These are phyloP conservation scores for Brasilioporus rufonigricans DNA, from an alignment of 768 basidiomycete genomes.

Conservation along the genomic window DNA sequence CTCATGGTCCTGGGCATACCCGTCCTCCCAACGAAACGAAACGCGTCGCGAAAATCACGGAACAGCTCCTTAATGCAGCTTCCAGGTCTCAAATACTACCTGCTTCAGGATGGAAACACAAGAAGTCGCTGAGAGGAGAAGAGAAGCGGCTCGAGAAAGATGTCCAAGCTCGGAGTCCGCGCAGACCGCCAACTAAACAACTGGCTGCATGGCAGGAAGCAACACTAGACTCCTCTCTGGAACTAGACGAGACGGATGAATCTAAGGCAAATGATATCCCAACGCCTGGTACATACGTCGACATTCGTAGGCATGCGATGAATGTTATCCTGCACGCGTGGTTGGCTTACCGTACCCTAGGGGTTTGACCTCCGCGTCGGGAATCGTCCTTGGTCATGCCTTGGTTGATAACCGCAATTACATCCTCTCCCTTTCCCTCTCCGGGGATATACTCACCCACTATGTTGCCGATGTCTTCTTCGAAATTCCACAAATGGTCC, in stretches of 20 bases:
- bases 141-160: constrained; percentile 37
- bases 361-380: constrained; percentile 18
- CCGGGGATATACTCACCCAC: constrained; percentile 54
- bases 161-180: constrained; percentile 11
- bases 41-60: constrained; percentile 20
- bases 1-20: not conserved
- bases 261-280: constrained; percentile 18
- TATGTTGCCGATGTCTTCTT: constrained; percentile 56
- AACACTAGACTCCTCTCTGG: constrained; percentile 9
- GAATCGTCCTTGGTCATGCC: constrained; percentile 30
- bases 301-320: constrained; percentile 46
- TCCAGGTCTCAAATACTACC: constrained; percentile 24
- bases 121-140: constrained; percentile 34
- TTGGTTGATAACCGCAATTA: constrained; percentile 31
- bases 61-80: constrained; percentile 36
- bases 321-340: not conserved
- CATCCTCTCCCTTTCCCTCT: constrained; percentile 30
- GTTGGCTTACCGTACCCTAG: constrained; percentile 18
- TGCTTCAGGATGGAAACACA: constrained; percentile 37
- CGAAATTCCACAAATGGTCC: constrained; percentile 54
- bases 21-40: constrained; percentile 3
- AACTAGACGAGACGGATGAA: constrained; percentile 14
- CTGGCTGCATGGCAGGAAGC: constrained; percentile 27
- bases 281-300: constrained; percentile 50
- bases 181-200: constrained; percentile 24